Evolutionary conservation across 257 asterid genomes (phyloP).

Genomic region (Fraxinus americana): DNA sequence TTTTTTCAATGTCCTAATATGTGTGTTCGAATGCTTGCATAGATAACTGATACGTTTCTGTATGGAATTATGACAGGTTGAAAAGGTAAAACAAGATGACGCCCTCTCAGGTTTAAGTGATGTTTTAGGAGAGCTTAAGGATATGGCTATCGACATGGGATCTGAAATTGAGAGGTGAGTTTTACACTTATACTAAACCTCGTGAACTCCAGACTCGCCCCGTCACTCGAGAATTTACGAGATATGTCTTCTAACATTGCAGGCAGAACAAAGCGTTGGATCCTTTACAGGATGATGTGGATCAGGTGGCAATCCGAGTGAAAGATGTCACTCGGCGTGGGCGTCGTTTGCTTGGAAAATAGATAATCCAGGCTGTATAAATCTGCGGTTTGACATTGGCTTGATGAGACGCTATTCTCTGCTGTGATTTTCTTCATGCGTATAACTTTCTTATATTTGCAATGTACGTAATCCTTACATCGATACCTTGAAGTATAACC

Average conservation of each 20-base stretch:
- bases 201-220: neutral
- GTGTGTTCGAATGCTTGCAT: neutral
- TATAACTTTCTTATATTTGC: no score
- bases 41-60: slow-evolving; percentile 1
- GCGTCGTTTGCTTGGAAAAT: slow-evolving; percentile 60
- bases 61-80: slow-evolving; percentile 48
- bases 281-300: slow-evolving; percentile 64
- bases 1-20: slow-evolving; percentile 1
- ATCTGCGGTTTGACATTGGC: slow-evolving; percentile 12
- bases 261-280: slow-evolving; percentile 64
- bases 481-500: neutral
- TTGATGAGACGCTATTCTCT: neutral
- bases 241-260: slow-evolving; percentile 26
- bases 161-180: slow-evolving; percentile 72
- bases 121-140: slow-evolving; percentile 71
- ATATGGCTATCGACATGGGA: slow-evolving; percentile 85
- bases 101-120: slow-evolving; percentile 63
- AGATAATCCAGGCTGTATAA: slow-evolving; percentile 10
- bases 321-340: slow-evolving; percentile 62
- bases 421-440: neutral
- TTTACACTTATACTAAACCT: neutral
- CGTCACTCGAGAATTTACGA: neutral
- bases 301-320: slow-evolving; percentile 61
- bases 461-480: neutral
- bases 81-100: slow-evolving; percentile 72